Conservation (phyloP, 129 eudicot species). For the Saussurea involucrata region DNA sequence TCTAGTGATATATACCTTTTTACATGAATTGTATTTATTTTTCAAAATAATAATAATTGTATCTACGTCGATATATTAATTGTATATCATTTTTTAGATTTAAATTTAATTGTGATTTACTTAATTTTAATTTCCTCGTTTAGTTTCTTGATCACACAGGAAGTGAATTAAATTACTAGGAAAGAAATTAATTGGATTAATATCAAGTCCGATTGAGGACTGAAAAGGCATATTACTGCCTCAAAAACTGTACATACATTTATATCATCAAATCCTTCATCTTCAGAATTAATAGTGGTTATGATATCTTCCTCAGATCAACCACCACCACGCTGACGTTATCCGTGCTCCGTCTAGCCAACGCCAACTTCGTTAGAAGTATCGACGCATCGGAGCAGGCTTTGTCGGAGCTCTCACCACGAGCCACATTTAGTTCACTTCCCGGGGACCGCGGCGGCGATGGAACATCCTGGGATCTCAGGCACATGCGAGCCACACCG, state of each 20-base stretch:
- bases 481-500: slow-evolving; percentile 87
- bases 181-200: neutral
- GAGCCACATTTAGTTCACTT: slow-evolving; percentile 30
- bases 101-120: neutral
- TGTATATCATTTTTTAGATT: too few species aligned
- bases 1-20: too few species aligned
- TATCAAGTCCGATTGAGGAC: neutral
- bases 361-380: slow-evolving; percentile 79
- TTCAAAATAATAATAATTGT: too few species aligned
- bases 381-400: slow-evolving; percentile 93
- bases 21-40: too few species aligned
- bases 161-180: neutral
- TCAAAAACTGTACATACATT: slow-evolving; percentile 16
- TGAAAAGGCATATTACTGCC: neutral
- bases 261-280: neutral
- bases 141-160: neutral
- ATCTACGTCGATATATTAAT: too few species aligned
- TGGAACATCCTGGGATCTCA: slow-evolving; percentile 39
- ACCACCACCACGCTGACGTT: slow-evolving; percentile 88
- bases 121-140: neutral
- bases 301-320: slow-evolving; percentile 53
- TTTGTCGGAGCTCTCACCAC: slow-evolving; percentile 77
- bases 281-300: neutral
- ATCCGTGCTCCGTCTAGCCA: slow-evolving; percentile 85
- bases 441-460: slow-evolving; percentile 64